Percentiles rank a stretch among this genome's conserved stretches.
Conservation (phyloP, 768 basidiomycete genomes). For the Termitomyces bulborhizus region DNA sequence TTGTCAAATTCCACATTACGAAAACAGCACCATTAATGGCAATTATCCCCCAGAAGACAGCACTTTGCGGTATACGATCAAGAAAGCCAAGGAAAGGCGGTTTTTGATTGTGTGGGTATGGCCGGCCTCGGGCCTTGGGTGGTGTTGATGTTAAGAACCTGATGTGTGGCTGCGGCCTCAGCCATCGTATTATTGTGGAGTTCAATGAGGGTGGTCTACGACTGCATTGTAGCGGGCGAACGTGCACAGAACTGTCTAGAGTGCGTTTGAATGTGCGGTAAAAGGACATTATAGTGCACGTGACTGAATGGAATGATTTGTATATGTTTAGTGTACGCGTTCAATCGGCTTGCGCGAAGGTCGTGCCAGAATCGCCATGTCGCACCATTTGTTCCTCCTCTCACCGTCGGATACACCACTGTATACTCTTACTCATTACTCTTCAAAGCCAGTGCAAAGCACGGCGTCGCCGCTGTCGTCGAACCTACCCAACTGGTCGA, state of each 20-base stretch:
- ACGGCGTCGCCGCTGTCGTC: slow-evolving; percentile 66
- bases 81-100: slow-evolving; percentile 30
- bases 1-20: slow-evolving; percentile 46
- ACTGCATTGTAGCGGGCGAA: slow-evolving; percentile 6
- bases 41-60: slow-evolving; percentile 59
- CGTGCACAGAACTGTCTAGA: neutral
- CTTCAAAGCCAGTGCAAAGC: slow-evolving; percentile 61
- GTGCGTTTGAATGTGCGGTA: slow-evolving; percentile 5
- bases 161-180: neutral
- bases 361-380: slow-evolving; percentile 40
- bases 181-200: neutral
- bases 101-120: slow-evolving; percentile 14
- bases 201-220: neutral
- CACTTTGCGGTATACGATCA: slow-evolving; percentile 45
- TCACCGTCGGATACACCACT: slow-evolving; percentile 85
- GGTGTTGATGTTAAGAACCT: slow-evolving; percentile 11
- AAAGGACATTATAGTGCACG: slow-evolving; percentile 7
- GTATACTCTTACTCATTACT: slow-evolving; percentile 79
- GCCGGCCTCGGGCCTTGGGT: slow-evolving; percentile 2
- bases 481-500: slow-evolving; percentile 86
- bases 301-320: neutral
- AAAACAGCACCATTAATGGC: slow-evolving; percentile 60
- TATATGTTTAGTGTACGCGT: slow-evolving; percentile 7
- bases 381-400: slow-evolving; percentile 79
- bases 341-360: neutral